A percentile compares a stretch with the other conserved stretches of the same genome.
Conservation (phyloP, 2,329 filamentous ascomycete genomes). For the Cytospora chrysosperma region DNA sequence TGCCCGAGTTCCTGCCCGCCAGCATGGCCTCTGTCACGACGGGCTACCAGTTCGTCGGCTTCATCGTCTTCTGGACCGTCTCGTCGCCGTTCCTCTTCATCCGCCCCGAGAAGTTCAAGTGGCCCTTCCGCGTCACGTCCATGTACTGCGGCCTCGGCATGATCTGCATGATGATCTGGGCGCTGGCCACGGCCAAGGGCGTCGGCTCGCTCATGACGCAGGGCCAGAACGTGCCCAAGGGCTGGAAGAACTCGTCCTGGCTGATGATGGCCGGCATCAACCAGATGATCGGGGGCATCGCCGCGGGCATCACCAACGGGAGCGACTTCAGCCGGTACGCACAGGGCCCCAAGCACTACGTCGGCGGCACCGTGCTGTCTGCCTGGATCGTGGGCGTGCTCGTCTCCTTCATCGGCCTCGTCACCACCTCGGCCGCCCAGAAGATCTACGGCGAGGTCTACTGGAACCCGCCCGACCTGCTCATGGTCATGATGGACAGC, state of each 20-base stretch:
- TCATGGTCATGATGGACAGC: constrained; percentile 45
- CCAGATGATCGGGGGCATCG: constrained; percentile 40
- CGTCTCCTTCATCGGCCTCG: constrained; percentile 43
- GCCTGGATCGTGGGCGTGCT: constrained; percentile 41
- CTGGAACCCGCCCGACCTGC: constrained; percentile 46
- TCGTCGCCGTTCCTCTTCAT: constrained; percentile 50
- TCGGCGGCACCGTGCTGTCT: constrained; percentile 40
- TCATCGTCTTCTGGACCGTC: constrained; percentile 51
- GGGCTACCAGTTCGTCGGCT: constrained; percentile 47
- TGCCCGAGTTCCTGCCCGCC: constrained; percentile 45
- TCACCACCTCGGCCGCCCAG: constrained; percentile 43
- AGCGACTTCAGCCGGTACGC: constrained; percentile 47
- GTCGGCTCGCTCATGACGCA: constrained; percentile 44
- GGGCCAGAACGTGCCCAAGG: constrained; percentile 36
- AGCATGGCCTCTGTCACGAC: constrained; percentile 35
- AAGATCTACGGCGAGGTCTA: constrained; percentile 45
- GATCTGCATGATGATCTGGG: constrained; percentile 50
- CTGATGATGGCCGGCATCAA: constrained; percentile 46
- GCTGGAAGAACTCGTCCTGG: constrained; percentile 41
- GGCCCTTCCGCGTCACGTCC: constrained; percentile 45
- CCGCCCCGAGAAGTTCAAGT: constrained; percentile 49
- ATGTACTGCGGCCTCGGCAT: constrained; percentile 45
- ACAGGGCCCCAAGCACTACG: constrained; percentile 34
- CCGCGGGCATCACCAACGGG: constrained; percentile 42
- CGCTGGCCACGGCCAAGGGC: constrained; percentile 42